Base-by-base conservation (phyloP, 495 filamentous ascomycete species). In the Aspergillus campestris region DNA sequence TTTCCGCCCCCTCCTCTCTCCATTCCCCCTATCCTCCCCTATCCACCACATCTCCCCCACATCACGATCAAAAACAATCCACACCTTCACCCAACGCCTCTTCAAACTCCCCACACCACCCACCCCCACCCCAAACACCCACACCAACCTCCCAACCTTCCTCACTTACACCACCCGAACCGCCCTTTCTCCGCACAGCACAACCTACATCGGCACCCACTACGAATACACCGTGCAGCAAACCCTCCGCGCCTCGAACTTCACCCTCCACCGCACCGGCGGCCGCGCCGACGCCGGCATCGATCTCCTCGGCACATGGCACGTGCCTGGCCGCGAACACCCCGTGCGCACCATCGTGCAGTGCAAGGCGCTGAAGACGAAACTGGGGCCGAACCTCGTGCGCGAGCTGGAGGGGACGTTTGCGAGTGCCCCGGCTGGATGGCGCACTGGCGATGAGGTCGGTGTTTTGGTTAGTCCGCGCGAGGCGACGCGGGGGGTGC, bases 401-500 rank as follows among this genome's bases (percentile, higher is more conserved):
- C 79, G 92, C 14, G 92, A 96, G 69, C 73, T 96, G 0, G 88
- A 95, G 57, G 92, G 91, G 9, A 77, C 86, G 0, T 81, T 91
- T 51, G 71, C 72, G 3, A 78, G 78, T 12, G 82, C 84, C 31
- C 87, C 86, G 28, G 67, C 72, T 0, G 81, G 80, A 3, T 92
- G 81, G 81, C 67, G 79, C 39, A 74, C 72, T 7, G 55, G 61
- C 7, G 69, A 73, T 11, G 77, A 82, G 8, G 53, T 89, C 18
- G 89, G 78, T 0, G 50, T 92, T 8, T 57, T 94, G 48, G 70
- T 84, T 6, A 69, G 79, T 41, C 65, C 67, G 45, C 58, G 67
- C 47, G 67, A 72, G 50, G 71, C 77, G 35, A 81, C 78, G 10
- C 72, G 64, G 45, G 81, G 80, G 0, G 77, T 83, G 9, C 58